Evolutionary conservation across 2,329 filamentous ascomycete species (phyloP), one percentile per base, ranked within the genome.

Genomic region (Paracamarosporium sp.): DNA sequence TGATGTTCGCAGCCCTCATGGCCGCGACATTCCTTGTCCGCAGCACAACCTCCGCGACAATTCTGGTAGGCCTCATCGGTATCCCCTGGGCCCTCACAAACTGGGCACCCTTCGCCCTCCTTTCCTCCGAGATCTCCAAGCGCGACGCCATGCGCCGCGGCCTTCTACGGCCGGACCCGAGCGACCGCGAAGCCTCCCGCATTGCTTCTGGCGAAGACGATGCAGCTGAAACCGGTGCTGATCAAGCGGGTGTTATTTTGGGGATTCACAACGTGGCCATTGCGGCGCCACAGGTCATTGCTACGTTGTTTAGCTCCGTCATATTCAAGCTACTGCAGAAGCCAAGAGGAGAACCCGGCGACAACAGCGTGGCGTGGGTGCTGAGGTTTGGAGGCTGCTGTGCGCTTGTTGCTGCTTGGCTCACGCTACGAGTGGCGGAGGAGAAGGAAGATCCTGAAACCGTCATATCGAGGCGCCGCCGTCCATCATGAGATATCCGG

Each of bases 241-340:
- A 93, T 68, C 90, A 95, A 72, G 92, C 93, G 4, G 93, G 94
- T 40, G 90, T 97, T 38, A 92, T 98, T 43, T 84, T 98, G 2
- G 94, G 94, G 8, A 93, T 98, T 53, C 94, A 98, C 81, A 98
- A 98, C 76, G 94, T 98, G 79, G 90, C 93, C 15, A 91, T 98
- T 65, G 92, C 93, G 0, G 88, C 92, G 5, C 94, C 94, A 1
- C 94, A 98, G 74, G 93, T 97, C 59, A 84, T 97, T 53, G 93
- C 94, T 11, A 97, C 93, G 5, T 79, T 97, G 27, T 87, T 90
- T 24, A 94, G 91, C 58, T 93, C 90, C 70, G 81, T 90, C 58
- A 90, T 98, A 61, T 98, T 98, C 80, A 89, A 87, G 71, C 80
- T 89, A 38, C 85, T 94, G 69, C 93, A 98, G 79, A 97, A 96